Conservation (phyloP, 2,329 filamentous ascomycete genomes). For the Cladosporium sp. region DNA sequence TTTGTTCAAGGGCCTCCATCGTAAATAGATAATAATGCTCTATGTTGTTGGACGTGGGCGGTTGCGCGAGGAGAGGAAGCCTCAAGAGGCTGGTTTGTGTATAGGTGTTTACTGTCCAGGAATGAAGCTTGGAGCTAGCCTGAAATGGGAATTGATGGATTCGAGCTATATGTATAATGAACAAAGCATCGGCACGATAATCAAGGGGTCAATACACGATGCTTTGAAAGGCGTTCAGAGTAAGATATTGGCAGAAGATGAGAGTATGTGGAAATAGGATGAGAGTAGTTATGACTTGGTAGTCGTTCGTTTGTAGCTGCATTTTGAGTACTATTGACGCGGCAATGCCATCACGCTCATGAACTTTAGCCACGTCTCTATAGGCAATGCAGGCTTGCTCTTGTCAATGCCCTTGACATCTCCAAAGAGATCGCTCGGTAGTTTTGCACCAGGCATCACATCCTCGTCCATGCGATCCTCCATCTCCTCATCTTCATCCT, state of each 20-base stretch:
- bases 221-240: no score
- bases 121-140: constrained; percentile 4
- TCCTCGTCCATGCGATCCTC: constrained; percentile 11
- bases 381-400: background rate
- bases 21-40: constrained; percentile 10
- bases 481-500: constrained; percentile 23
- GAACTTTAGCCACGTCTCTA: constrained; percentile 9
- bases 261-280: no score
- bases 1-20: constrained; percentile 44
- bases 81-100: background rate
- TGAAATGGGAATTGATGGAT: background rate
- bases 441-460: constrained; percentile 5
- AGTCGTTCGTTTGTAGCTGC: background rate
- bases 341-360: constrained; percentile 6
- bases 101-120: constrained; percentile 3
- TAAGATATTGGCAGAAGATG: no score
- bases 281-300: no score
- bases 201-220: no score
- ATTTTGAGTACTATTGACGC: background rate
- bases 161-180: background rate
- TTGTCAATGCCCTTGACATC: constrained; percentile 2
- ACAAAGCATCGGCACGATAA: background rate
- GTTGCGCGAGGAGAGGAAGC: background rate
- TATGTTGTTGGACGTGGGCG: background rate
- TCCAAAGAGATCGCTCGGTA: background rate